Conservation (phyloP, 768 basidiomycete species). For the Russula sp. region DNA sequence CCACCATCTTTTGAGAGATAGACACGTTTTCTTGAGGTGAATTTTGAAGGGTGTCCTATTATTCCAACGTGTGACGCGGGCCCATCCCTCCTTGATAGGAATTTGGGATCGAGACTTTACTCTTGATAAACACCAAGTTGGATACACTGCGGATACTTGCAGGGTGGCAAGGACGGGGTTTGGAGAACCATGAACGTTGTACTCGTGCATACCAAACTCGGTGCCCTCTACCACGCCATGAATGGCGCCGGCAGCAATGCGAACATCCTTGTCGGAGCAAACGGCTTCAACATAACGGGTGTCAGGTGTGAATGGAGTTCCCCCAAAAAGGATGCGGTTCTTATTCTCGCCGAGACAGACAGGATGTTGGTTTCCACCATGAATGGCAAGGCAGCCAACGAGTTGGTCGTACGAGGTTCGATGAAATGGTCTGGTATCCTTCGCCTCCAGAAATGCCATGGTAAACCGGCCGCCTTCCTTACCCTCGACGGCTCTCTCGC, state of each 20-base stretch:
- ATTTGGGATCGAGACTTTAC: slow-evolving; percentile 30
- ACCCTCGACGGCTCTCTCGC: slow-evolving; percentile 50
- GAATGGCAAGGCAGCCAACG: slow-evolving; percentile 36
- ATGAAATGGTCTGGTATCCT: slow-evolving; percentile 43
- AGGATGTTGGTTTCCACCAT: slow-evolving; percentile 40
- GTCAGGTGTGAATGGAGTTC: slow-evolving; percentile 48
- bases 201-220: slow-evolving; percentile 52
- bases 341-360: slow-evolving; percentile 44
- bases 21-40: slow-evolving; percentile 40
- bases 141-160: slow-evolving; percentile 45
- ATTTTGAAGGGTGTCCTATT: slow-evolving; percentile 48
- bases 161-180: slow-evolving; percentile 47
- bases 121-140: slow-evolving; percentile 52
- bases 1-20: slow-evolving; percentile 39
- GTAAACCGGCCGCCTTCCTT: slow-evolving; percentile 62
- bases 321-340: slow-evolving; percentile 46
- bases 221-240: slow-evolving; percentile 60
- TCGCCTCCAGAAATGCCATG: slow-evolving; percentile 42
- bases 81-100: slow-evolving; percentile 44
- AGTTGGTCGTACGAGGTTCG: slow-evolving; percentile 44
- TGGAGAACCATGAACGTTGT: slow-evolving; percentile 51
- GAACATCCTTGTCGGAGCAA: slow-evolving; percentile 34
- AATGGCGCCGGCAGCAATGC: slow-evolving; percentile 50
- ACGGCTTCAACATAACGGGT: slow-evolving; percentile 38
- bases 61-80: slow-evolving; percentile 47